These are phyloP conservation scores for Xylaria sp. DNA, from an alignment of 2,329 filamentous ascomycete species.

Conservation along the genomic window DNA sequence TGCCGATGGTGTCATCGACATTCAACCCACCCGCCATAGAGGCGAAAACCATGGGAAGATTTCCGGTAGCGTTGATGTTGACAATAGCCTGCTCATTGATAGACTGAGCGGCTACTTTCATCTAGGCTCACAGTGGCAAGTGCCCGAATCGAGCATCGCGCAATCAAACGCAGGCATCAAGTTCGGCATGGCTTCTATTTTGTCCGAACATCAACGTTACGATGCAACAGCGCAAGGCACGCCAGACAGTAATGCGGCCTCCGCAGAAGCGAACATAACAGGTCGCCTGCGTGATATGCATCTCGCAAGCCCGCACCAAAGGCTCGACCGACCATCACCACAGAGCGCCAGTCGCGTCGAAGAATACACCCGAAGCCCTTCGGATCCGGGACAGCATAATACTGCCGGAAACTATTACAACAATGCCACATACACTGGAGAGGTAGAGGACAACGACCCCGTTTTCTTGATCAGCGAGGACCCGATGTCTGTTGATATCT, in stretches of 20 bases:
- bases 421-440: background rate
- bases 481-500: background rate
- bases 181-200: background rate
- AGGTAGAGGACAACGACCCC: background rate
- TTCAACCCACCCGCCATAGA: no score
- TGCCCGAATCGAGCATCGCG: constrained; percentile 2
- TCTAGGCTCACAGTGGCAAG: constrained; percentile 24
- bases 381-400: no score
- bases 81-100: constrained; percentile 7
- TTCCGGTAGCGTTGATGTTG: background rate
- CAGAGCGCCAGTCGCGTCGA: no score
- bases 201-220: background rate
- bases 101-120: background rate
- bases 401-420: background rate
- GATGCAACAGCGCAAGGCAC: background rate
- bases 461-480: background rate
- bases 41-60: no score
- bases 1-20: constrained; percentile 11
- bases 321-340: no score
- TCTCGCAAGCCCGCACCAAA: no score
- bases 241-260: background rate
- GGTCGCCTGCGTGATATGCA: no score
- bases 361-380: no score
- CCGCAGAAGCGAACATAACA: background rate
- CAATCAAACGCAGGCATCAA: background rate